phyloP scores from a whole-genome alignment of 1,284 basidiomycete species.

The Marasmius tenuissimus region DNA sequence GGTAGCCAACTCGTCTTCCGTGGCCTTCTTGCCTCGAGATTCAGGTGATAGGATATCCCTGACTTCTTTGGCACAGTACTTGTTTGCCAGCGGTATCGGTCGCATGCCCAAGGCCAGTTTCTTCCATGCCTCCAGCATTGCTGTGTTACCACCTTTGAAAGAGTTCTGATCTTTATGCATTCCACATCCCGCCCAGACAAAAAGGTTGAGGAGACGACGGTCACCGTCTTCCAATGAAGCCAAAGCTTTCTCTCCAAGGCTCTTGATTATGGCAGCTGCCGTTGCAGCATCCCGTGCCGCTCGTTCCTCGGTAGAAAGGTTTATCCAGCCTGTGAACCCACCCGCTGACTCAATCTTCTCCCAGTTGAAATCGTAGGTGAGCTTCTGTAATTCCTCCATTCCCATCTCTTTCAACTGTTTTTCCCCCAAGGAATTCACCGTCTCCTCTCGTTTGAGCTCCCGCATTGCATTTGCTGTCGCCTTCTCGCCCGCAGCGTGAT shows the following conservation, averaged over 20 bases:
- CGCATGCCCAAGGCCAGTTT: constrained; percentile 6
- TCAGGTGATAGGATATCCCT: constrained; percentile 10
- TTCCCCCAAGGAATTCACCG: constrained; percentile 18
- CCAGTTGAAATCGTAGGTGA: neutral
- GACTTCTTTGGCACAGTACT: constrained; percentile 20
- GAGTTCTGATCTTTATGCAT: constrained; percentile 43
- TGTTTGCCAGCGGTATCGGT: constrained; percentile 25
- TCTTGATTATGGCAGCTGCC: constrained; percentile 2
- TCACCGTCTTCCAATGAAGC: constrained; percentile 18
- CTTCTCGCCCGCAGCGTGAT: constrained; percentile 26
- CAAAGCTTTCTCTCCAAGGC: constrained; percentile 19
- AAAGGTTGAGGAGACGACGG: constrained; percentile 17
- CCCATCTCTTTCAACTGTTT: constrained; percentile 12
- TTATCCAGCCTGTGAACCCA: constrained; percentile 13
- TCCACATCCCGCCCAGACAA: constrained; percentile 35
- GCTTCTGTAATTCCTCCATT: constrained; percentile 7
- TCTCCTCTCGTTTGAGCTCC: constrained; percentile 16
- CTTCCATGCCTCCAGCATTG: constrained; percentile 24
- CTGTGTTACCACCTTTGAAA: constrained; percentile 29
- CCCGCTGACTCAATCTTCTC: constrained; percentile 11
- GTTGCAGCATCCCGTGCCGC: neutral
- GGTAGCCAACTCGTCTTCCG: constrained; percentile 12
- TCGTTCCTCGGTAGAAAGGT: constrained; percentile 1
- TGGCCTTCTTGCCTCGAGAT: constrained; percentile 1
- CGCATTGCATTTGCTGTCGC: constrained; percentile 17